Percentiles rank a stretch among this genome's conserved stretches.
phyloP scores from a whole-genome alignment of 192 early-diverging fungal species.

The Glomus cerebriforme region DNA sequence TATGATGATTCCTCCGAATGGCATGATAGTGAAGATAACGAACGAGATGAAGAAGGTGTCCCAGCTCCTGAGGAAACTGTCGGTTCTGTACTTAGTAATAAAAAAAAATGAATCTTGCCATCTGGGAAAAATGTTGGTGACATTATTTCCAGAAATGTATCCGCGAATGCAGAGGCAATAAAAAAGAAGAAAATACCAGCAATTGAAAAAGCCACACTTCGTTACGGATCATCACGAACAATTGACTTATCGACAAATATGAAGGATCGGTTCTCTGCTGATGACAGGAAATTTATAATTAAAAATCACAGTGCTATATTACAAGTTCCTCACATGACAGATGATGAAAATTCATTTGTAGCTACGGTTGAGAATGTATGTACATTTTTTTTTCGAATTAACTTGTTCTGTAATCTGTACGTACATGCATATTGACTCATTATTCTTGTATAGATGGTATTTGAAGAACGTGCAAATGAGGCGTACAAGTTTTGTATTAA shows the following conservation, averaged over 20 bases:
- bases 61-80: constrained; percentile 24
- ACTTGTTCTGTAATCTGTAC: constrained; percentile 8
- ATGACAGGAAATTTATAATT: constrained; percentile 31
- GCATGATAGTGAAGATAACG: background rate
- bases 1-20: constrained; percentile 5
- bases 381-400: constrained; percentile 24
- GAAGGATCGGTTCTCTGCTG: constrained; percentile 28
- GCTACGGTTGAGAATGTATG: too few relatives aligned
- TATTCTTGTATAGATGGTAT: constrained; percentile 28
- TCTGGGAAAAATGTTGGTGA: constrained; percentile 27
- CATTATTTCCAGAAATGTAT: constrained; percentile 15
- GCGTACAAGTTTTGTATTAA: constrained; percentile 26
- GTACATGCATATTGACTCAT: constrained; percentile 17
- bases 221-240: constrained; percentile 31
- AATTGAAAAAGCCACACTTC: constrained; percentile 26
- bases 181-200: constrained; percentile 27
- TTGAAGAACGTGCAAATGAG: constrained; percentile 9
- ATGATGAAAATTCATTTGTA: constrained; percentile 24
- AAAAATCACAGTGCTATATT: constrained; percentile 25
- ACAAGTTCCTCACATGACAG: constrained; percentile 22
- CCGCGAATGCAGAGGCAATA: constrained; percentile 26
- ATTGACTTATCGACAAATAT: constrained; percentile 30
- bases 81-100: constrained; percentile 1
- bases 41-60: constrained; percentile 24
- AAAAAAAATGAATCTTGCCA: constrained; percentile 26